Evolutionary conservation across 73 alveolate species (phyloP), one percentile per base, ranked within the genome.

Genomic region (Symbiodinium natans): DNA sequence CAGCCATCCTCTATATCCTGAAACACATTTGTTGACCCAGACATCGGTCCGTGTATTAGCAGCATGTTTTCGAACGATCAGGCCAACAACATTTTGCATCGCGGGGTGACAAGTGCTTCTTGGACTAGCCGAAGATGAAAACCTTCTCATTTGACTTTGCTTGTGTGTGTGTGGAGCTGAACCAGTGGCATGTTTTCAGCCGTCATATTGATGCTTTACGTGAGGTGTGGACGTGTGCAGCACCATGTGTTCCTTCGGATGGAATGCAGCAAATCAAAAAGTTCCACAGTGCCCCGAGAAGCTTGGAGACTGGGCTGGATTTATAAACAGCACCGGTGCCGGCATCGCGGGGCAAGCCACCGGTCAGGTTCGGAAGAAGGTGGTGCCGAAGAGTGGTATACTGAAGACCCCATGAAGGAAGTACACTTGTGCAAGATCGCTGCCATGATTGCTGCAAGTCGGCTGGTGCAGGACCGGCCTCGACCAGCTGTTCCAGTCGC

Each of bases 351-450:
- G 6, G 59, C 13, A 13, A 46, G 21, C 6, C 59, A 13, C 59
- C 6, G 11, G 11, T 15, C 52, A 90, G 97, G 97, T 3, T 29
- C 97, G 6, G 97, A 90, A 90, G 83, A 82, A 68, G 97, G 97
- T 27, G 97, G 97, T 11, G 97, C 97, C 1, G 97, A 90, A 33
- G 97, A 90, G 88, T 90, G 97, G 97, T 90, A 90, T 42, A 89
- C 97, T 10, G 97, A 68, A 73, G 97, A 90, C 41, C 97, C 97
- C 43, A 90, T 90, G 97, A 90, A 90, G 88, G 97, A 56, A 9
- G 21, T 36, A 3, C 59, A 15, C 52, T 17, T 19, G 11, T 40
- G 52, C 36, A 21, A 19, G 36, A 63, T 63, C 31, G 80, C 17
- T 52, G 71, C 80, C 40, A 46, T 46, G 59, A 9, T 46, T 13